Evolutionary conservation across 2,329 filamentous ascomycete genomes (phyloP), one percentile per base, ranked within the genome.

Genomic region (Shiraia sp.): DNA sequence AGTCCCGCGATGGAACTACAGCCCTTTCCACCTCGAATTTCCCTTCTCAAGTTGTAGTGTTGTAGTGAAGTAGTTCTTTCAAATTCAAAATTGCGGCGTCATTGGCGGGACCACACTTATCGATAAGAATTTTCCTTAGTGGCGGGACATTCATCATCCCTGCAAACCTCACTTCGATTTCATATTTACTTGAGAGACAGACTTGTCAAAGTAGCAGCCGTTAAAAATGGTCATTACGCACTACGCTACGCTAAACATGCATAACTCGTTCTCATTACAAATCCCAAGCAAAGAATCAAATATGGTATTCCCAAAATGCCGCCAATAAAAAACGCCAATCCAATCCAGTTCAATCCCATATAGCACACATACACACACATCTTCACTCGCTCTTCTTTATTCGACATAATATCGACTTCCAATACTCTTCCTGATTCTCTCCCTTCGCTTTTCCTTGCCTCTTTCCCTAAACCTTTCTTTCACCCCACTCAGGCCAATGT

Each of bases 361-460:
- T 19, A 48, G 40, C 19, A 40, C 28, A 15, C 13, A 10, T 13
- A 30, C 27, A 6, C 27, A 10, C 14, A 76, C 72, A 35, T 61
- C 62, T 14, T 13, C 33, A 36, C 16, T 27, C 10, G 23, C 17
- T 53, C 34, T 34, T 2, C 35, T 47, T 4, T 48, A 52, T 32
- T 69, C 65, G 12, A 65, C 52, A 39, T 65, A 72, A 56, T 72
- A 69, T 40, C 70, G 66, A 12, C 65, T 63, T 2, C 77, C 76
- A 55, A 85, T 84, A 40, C 74, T 79, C 40, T 74, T 72, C 49
- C 80, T 75, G 36, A 84, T 65, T 43, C 68, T 73, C 47, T 79
- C 72, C 45, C 81, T 70, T 45, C 77, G 68, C 49, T 73, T 76
- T 59, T 83, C 78, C 36, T 73, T 71, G 47, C 68, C 73, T 39